Evolutionary conservation across 345 rosid species (phyloP).

Genomic region (Hypericum androsaemum): DNA sequence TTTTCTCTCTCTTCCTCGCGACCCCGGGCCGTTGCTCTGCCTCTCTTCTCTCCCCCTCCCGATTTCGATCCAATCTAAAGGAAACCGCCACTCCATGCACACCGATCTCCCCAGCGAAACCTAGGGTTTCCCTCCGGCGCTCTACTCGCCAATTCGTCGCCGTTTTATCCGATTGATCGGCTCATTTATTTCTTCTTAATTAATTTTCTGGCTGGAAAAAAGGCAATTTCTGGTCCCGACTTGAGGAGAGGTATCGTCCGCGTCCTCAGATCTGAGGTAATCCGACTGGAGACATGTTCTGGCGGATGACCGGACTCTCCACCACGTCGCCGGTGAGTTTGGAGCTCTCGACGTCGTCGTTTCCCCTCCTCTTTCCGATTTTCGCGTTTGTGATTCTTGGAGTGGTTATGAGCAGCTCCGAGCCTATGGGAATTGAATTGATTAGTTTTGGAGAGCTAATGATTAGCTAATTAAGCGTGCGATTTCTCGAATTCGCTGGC

Average conservation of each 20-base stretch:
- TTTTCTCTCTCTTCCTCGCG: too few species aligned
- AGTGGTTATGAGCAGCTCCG: too few species aligned
- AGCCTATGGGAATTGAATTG: too few species aligned
- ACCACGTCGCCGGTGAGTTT: slow-evolving; percentile 71
- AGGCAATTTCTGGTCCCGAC: not conserved
- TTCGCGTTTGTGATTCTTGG: not conserved
- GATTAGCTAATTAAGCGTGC: too few species aligned
- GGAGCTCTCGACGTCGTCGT: not conserved
- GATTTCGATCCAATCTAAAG: not conserved
- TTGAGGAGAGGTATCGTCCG: slow-evolving; percentile 4
- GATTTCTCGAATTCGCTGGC: too few species aligned
- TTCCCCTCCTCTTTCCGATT: slow-evolving; percentile 17
- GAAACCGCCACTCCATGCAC: not conserved
- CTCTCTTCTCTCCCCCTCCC: not conserved
- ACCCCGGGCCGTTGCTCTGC: too few species aligned
- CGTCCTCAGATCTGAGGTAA: slow-evolving; percentile 35
- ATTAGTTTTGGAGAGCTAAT: too few species aligned
- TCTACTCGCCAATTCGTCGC: not conserved
- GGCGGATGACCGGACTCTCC: slow-evolving; percentile 93
- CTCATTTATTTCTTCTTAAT: not conserved
- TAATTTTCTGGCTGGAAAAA: not conserved
- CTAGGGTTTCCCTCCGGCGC: slow-evolving; percentile 1
- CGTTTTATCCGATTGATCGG: not conserved
- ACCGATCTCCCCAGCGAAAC: not conserved
- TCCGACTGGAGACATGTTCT: slow-evolving; percentile 51